A percentile compares a stretch with the other conserved stretches of the same genome.
These are phyloP conservation scores for Vairimorpha apis DNA, from an alignment of 371 early-diverging fungal genomes.

Conservation along the genomic window DNA sequence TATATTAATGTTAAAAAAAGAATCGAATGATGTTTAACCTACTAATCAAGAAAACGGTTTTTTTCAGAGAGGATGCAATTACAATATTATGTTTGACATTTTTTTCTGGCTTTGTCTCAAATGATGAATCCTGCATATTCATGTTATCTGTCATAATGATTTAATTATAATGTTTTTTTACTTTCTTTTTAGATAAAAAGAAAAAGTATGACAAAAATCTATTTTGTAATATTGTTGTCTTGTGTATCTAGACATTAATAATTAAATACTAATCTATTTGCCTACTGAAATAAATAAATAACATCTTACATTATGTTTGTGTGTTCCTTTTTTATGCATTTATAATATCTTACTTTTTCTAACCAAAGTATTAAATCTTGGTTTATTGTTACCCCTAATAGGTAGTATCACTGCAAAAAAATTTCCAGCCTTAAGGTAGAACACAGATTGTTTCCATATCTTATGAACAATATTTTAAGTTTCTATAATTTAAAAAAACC, in stretches of 20 bases:
- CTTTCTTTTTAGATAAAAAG: not conserved
- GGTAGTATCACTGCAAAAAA: not conserved
- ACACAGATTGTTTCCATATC: not conserved
- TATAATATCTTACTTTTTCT: not conserved
- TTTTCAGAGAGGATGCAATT: no score
- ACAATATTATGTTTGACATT: no score
- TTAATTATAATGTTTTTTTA: not conserved
- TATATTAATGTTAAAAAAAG: no score
- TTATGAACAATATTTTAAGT: not conserved
- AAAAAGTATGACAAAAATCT: not conserved
- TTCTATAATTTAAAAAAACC: not conserved
- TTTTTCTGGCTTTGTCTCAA: not conserved
- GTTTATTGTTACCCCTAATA: not conserved
- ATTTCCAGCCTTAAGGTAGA: not conserved
- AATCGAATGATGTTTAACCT: no score
- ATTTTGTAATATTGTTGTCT: not conserved
- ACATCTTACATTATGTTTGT: not conserved
- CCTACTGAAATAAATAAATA: not conserved
- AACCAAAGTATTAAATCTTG: not conserved
- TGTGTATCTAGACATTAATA: constrained; percentile 6
- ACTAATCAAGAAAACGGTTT: no score
- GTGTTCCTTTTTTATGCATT: not conserved
- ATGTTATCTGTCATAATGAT: not conserved
- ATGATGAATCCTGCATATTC: constrained; percentile 5
- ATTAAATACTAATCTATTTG: constrained; percentile 2